A percentile compares a stretch with the other conserved stretches of the same genome.
phyloP scores from a whole-genome alignment of 139 green algal genomes.

The Gonium pectorale region DNA sequence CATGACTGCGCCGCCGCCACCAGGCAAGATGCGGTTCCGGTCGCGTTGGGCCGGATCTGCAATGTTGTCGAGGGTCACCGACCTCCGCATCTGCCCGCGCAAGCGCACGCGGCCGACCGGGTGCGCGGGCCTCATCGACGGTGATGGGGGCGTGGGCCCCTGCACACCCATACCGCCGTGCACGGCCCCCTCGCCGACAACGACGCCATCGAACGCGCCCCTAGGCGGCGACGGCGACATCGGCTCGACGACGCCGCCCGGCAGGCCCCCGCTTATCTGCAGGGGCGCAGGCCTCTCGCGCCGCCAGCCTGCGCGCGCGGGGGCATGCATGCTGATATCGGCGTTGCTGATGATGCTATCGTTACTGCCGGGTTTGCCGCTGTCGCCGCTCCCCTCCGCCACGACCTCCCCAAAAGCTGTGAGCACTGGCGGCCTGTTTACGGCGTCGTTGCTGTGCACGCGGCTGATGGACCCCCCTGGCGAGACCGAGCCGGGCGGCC shows the following conservation, averaged over 20 bases:
- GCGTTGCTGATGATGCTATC: constrained; percentile 34
- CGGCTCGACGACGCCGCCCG: neutral
- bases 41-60: neutral
- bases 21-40: neutral
- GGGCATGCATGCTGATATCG: constrained; percentile 23
- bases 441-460: neutral
- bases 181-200: too few species aligned
- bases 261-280: constrained; percentile 1
- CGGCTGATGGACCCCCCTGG: neutral
- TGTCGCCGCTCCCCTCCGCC: neutral
- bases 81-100: constrained; percentile 25
- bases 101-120: too few species aligned
- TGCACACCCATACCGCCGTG: too few species aligned
- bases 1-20: constrained; percentile 9
- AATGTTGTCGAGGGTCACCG: constrained; percentile 11
- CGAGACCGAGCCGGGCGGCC: constrained; percentile 7
- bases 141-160: too few species aligned
- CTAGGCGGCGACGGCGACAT: too few species aligned
- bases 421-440: neutral
- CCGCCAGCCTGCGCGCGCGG: neutral
- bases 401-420: neutral
- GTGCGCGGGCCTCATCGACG: too few species aligned
- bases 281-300: constrained; percentile 19
- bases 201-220: too few species aligned
- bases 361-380: constrained; percentile 1